Evolutionary conservation across 352 stramenopile species (phyloP), one percentile per base, ranked within the genome.

Genomic region (Pythium insidiosum): DNA sequence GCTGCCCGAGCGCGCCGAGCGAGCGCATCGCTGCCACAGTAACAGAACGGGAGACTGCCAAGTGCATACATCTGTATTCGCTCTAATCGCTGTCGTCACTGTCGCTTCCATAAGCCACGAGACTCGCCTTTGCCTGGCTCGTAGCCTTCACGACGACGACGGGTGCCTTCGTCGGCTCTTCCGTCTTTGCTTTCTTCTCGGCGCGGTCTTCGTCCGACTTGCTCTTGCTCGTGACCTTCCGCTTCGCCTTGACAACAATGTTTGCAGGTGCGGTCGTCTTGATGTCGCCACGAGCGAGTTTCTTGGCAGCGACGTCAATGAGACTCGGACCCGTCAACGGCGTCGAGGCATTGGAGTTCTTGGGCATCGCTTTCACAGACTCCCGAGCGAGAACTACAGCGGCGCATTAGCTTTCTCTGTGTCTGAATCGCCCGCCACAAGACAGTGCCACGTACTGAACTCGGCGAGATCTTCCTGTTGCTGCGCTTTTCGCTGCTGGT

Each of bases 401-500:
- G 43, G 13, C n/a, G n/a, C n/a, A n/a, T n/a, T n/a, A n/a, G n/a
- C n/a, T n/a, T n/a, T n/a, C n/a, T n/a, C n/a, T n/a, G n/a, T n/a
- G n/a, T n/a, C n/a, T n/a, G n/a, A n/a, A n/a, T n/a, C n/a, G n/a
- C n/a, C n/a, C n/a, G n/a, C n/a, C n/a, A n/a, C n/a, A n/a, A n/a
- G n/a, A n/a, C n/a, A n/a, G n/a, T n/a, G n/a, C 4, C 21, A 58
- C 73, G 47, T 73, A 90, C 77, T 35, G 31, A 87, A 93, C 44
- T 74, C 55, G 3, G 69, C 75, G 13, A 84, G 58, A 47, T 94
- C 81, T 16, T 86, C 65, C 16, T 90, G 63, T 38, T 91, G 68
- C 47, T 88, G 81, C 12, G 65, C 58, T 38, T 84, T 71, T 21
- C 74, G 63, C 15, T 66, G 61, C 41, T 68, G 60, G 25, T 80